phyloP scores from a whole-genome alignment of 495 filamentous ascomycete genomes.

The Neurospora tetrasperma region DNA sequence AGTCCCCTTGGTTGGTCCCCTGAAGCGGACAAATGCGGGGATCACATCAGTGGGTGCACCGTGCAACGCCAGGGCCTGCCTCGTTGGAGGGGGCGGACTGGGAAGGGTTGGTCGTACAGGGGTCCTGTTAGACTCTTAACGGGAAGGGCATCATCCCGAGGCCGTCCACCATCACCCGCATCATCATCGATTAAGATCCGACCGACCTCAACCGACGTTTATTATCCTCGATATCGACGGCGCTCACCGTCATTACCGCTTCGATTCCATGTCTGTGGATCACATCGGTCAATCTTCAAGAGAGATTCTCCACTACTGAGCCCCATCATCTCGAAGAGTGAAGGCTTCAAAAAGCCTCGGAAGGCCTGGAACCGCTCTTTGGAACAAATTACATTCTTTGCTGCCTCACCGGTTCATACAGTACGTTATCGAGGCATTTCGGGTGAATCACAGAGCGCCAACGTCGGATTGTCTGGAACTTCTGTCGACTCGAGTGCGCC shows the following conservation, averaged over 20 bases:
- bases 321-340: background rate
- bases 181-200: background rate
- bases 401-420: background rate
- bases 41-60: background rate
- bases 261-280: background rate
- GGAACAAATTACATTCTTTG: background rate
- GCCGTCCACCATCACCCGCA: background rate
- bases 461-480: slow-evolving; percentile 10
- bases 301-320: background rate
- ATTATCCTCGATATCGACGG: background rate
- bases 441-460: slow-evolving; percentile 20
- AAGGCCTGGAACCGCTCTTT: background rate
- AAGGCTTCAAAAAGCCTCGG: background rate
- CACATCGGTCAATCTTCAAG: background rate
- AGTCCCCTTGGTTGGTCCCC: background rate
- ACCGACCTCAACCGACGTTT: background rate
- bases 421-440: background rate
- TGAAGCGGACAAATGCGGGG: background rate
- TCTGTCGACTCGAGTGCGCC: slow-evolving; percentile 9
- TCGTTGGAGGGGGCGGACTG: background rate
- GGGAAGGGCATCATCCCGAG: background rate
- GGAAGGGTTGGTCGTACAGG: background rate
- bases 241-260: background rate
- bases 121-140: background rate
- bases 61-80: background rate